Conservation (phyloP, 2,329 filamentous ascomycete species). For the Fusarium metavorans region DNA sequence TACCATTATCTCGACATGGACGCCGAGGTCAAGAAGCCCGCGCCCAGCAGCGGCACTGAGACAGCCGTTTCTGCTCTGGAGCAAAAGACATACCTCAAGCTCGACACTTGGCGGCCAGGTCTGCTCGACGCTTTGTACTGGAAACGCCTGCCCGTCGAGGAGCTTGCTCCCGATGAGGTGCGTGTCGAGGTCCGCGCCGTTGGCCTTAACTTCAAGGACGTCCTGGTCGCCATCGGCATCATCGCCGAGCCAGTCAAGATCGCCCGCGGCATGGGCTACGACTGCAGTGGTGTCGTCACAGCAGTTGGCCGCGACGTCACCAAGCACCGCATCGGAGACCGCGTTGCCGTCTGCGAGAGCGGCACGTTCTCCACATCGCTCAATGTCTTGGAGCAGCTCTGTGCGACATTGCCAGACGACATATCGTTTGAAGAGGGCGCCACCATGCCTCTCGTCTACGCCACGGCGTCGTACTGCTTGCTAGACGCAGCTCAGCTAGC, state of each 20-base stretch:
- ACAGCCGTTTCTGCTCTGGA: too few relatives aligned
- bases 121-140: too few relatives aligned
- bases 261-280: slow-evolving; percentile 30
- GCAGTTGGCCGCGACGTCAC: slow-evolving; percentile 37
- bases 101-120: too few relatives aligned
- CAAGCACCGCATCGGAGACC: background rate
- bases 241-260: slow-evolving; percentile 15
- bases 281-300: slow-evolving; percentile 46
- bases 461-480: slow-evolving; percentile 42
- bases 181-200: slow-evolving; percentile 42
- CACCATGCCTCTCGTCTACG: slow-evolving; percentile 49
- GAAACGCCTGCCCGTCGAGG: too few relatives aligned
- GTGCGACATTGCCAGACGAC: slow-evolving; percentile 38
- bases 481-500: slow-evolving; percentile 28
- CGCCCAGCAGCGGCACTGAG: too few relatives aligned
- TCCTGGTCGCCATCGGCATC: slow-evolving; percentile 40
- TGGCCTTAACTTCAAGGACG: slow-evolving; percentile 44
- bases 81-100: too few relatives aligned
- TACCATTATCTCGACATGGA: too few relatives aligned
- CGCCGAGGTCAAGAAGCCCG: too few relatives aligned
- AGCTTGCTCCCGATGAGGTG: background rate
- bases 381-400: too few relatives aligned
- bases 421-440: slow-evolving; percentile 52
- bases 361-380: slow-evolving; percentile 41
- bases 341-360: slow-evolving; percentile 45